Base-by-base conservation (phyloP, 495 filamentous ascomycete genomes). In the Rhizodiscina lignyota region DNA sequence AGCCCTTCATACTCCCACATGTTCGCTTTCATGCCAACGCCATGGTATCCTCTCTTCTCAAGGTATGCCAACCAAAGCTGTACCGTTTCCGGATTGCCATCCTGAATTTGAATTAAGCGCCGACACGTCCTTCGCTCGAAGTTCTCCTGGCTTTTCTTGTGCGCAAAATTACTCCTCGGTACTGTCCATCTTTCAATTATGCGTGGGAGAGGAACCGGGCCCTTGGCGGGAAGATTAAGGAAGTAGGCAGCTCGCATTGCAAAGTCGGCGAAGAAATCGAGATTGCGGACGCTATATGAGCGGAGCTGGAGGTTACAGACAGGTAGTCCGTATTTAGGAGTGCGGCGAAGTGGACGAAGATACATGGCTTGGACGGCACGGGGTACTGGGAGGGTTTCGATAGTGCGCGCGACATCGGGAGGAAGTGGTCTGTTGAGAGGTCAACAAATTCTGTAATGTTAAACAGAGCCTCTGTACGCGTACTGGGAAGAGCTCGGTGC, bases 1-100 rank as follows among this genome's bases (percentile, higher is more conserved):
- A 92, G 50, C 38, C 67, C 70, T 45, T 79, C 72, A 61, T 79
- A 79, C 50, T 87, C 79, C 77, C 79, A 97, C 31, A 96, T 67
- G 50, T 97, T 94, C 18, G 91, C 87, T 66, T 97, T 97, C 86
- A 97, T 93, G 49, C 89, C 89, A 18, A 96, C 75, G 5, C 91
- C 89, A 51, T 91, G 81, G 52, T 87, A 94, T 11, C 79, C 74
- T 50, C 93, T 75, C 58, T 89, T 92, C 53, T 74, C 71, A 43
- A 97, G 53, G 42, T 89, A 96, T 10, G 82, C 86, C 30, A 97
- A 57, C 89, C 89, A 97, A 18, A 79, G 49, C 55, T 89, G 75
- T 23, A 97, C 84, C 3, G 69, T 72, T 56, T 94, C 83, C 10
- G 83, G 74, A 55, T 93, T 67, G 4, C 85, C 91, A 56, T 96